Conservation (phyloP, 2,329 filamentous ascomycete genomes). For the Didymella pinodella region DNA sequence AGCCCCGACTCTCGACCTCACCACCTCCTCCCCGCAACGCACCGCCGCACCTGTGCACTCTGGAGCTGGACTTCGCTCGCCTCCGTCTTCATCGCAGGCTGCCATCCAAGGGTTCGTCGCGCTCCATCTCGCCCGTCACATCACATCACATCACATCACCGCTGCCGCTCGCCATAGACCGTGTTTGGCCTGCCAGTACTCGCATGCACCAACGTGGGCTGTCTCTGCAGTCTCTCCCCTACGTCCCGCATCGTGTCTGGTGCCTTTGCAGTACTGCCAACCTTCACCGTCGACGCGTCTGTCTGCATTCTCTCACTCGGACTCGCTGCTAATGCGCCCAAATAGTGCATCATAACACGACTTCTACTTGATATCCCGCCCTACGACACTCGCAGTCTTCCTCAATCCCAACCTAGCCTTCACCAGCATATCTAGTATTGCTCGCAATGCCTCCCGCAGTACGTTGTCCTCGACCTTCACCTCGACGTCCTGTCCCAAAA, state of each 20-base stretch:
- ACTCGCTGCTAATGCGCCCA: constrained; percentile 38
- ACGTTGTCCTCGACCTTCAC: constrained; percentile 48
- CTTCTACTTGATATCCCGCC: constrained; percentile 38
- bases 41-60: constrained; percentile 35
- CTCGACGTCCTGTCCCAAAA: constrained; percentile 19
- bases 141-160: constrained; percentile 36
- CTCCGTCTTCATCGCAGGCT: constrained; percentile 36
- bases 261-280: constrained; percentile 37
- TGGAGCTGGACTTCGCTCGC: constrained; percentile 46
- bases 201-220: constrained; percentile 36
- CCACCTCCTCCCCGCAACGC: constrained; percentile 24
- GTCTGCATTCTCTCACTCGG: constrained; percentile 22
- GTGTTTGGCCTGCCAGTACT: constrained; percentile 44
- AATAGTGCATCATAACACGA: constrained; percentile 51
- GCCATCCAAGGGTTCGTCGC: constrained; percentile 43
- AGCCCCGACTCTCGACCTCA: constrained; percentile 33
- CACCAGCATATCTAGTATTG: constrained; percentile 49
- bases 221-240: constrained; percentile 32
- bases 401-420: constrained; percentile 42
- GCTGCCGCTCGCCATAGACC: constrained; percentile 41
- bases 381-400: constrained; percentile 36
- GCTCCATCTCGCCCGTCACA: constrained; percentile 28
- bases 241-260: constrained; percentile 29
- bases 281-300: constrained; percentile 29
- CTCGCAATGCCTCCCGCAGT: constrained; percentile 64